These are phyloP conservation scores for Fusarium sp. DNA, from an alignment of 2,329 filamentous ascomycete genomes.

Conservation along the genomic window DNA sequence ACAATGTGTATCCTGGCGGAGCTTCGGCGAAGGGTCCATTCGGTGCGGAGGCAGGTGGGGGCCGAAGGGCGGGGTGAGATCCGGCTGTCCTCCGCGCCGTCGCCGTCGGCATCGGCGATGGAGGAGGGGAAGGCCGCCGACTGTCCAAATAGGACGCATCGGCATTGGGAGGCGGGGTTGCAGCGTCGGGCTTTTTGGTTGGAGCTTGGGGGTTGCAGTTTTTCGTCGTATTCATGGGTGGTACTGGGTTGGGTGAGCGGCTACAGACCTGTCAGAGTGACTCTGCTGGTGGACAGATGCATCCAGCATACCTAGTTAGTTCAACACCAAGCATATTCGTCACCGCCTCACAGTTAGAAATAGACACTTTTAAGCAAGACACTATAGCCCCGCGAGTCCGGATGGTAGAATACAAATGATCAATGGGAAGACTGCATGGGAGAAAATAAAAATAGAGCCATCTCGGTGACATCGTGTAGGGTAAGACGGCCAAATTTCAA, in stretches of 20 bases:
- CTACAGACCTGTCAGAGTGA: background rate
- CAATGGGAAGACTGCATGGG: background rate
- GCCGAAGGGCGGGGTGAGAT: background rate
- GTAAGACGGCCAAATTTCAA: background rate
- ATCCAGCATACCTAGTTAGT: background rate
- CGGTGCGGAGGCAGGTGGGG: background rate
- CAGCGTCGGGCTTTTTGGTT: background rate
- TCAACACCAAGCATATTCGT: background rate
- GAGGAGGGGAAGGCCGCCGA: background rate
- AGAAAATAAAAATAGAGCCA: background rate
- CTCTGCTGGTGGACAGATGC: background rate
- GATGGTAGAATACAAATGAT: background rate
- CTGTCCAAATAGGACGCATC: background rate
- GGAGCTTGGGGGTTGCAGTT: background rate
- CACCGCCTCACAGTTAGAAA: background rate
- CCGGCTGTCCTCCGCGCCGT: background rate
- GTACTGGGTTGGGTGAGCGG: background rate
- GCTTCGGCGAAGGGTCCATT: background rate
- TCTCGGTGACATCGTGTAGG: background rate
- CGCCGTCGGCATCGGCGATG: background rate
- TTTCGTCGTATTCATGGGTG: background rate
- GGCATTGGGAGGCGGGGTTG: background rate
- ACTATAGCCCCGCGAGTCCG: background rate
- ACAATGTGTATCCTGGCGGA: background rate
- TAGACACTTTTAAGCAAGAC: background rate